Percentiles rank a stretch among this genome's conserved stretches.
Evolutionary conservation across 371 early-diverging fungal genomes (phyloP).

Genomic region (Haplosporangium sp.): DNA sequence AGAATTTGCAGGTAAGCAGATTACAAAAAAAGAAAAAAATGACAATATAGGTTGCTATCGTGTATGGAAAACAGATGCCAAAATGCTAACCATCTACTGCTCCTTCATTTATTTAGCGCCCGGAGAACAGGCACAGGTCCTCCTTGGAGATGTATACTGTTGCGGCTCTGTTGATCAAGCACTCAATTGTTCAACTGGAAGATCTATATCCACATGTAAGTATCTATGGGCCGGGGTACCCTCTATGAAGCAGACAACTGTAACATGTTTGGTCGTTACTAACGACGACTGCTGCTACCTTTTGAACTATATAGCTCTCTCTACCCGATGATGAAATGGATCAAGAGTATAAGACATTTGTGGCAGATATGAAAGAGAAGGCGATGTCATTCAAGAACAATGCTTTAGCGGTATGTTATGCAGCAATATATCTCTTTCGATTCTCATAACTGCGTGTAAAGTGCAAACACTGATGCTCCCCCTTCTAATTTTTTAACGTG

Average conservation of each 20-base stretch:
- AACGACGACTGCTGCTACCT: not conserved
- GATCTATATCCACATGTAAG: conserved; percentile 77
- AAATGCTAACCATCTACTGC: not conserved
- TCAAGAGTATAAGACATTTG: conserved; percentile 59
- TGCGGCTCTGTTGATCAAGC: conserved; percentile 76
- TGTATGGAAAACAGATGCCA: too few species aligned
- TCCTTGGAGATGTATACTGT: conserved; percentile 59
- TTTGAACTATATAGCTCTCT: conserved; percentile 53
- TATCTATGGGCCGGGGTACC: too few species aligned
- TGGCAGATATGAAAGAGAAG: conserved; percentile 47
- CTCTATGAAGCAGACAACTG: too few species aligned
- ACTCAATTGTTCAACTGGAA: conserved; percentile 73
- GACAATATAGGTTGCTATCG: too few species aligned
- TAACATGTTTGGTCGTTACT: not conserved
- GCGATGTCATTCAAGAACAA: conserved; percentile 33
- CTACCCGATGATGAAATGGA: conserved; percentile 70
- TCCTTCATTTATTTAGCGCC: conserved; percentile 14
- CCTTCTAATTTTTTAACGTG: not conserved
- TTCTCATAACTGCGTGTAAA: not conserved
- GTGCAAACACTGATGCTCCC: not conserved
- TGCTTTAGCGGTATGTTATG: conserved; percentile 25
- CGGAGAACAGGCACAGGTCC: conserved; percentile 35
- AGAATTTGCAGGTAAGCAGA: conserved; percentile 65
- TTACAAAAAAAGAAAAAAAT: not conserved
- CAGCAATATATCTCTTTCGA: not conserved